Evolutionary conservation across 1,284 basidiomycete genomes (phyloP), one percentile per base, ranked within the genome.

Genomic region (Boletellus deceptivus): DNA sequence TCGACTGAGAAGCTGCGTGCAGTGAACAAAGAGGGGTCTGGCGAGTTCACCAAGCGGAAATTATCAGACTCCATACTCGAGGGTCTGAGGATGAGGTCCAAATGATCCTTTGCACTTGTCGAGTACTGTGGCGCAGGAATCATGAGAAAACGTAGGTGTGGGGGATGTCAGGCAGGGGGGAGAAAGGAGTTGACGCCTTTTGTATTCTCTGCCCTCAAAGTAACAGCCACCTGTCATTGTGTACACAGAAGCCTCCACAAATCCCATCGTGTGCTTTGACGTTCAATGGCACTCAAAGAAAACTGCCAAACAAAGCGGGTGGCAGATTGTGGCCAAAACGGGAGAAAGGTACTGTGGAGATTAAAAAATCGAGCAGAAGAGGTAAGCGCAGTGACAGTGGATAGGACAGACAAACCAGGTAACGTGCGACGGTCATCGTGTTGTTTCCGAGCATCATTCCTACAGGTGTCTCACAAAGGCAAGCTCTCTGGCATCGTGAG

Each of bases 331-430:
- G 43, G 29, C 53, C 46, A 53, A 53, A 47, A 44, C 49, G 59
- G 49, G 53, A 51, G 42, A 22, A 40, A 35, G 17, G 46, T 22
- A 47, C 36, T 46, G 50, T 54, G 52, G 52, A 46, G 48, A 44
- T 50, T 27, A 24, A 14, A 45, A 18, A 43, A 29, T 4, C 18
- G 22, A 24, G 24, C 22, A 25, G 24, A 49, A 45, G 38, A 33
- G 39, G 11, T 25, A 24, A 33, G n/a, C 24, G 48, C 50, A 46
- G 52, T 31, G 47, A 53, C 51, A 34, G 25, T 56, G 33, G 54
- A 43, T 31, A 54, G 49, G 52, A 48, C 38, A 53, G 42, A 67
- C 54, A 70, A 70, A 67, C 54, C 41, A 52, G 11, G 44, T 25
- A 45, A 34, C 43, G 33, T 17, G 44, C 5, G 27, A 48, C 37